Evolutionary conservation across 805 yeast genomes (phyloP).

Genomic region (Pichia ethanolica): DNA sequence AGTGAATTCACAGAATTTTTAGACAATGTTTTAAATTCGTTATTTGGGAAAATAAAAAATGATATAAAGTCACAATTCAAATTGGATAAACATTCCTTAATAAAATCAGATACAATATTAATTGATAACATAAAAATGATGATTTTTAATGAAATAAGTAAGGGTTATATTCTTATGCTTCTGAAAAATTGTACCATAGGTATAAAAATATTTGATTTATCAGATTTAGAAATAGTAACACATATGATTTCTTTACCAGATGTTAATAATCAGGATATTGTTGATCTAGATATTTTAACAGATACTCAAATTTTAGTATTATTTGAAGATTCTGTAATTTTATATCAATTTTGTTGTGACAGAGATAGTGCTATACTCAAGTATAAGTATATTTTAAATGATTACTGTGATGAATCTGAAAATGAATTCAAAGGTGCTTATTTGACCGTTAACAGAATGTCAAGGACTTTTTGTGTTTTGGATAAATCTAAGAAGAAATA

Average conservation of each 20-base stretch:
- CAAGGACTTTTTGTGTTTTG: constrained; percentile 32
- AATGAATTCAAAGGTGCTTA: constrained; percentile 24
- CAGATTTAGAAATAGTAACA: not conserved
- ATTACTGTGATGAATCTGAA: not conserved
- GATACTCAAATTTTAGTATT: not conserved
- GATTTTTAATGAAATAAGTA: not conserved
- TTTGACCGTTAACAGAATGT: constrained; percentile 27
- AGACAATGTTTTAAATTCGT: constrained; percentile 9
- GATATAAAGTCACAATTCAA: constrained; percentile 15
- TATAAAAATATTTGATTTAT: not conserved
- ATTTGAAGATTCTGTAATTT: not conserved
- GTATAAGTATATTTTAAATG: not conserved
- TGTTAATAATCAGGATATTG: not conserved
- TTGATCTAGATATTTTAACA: not conserved
- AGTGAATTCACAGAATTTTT: constrained; percentile 9
- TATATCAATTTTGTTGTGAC: not conserved
- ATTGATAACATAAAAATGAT: not conserved
- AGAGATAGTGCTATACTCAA: not conserved
- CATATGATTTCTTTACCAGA: not conserved
- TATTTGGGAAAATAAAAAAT: constrained; percentile 15
- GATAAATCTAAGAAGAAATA: constrained; percentile 35
- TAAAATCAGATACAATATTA: not conserved
- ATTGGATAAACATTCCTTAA: not conserved
- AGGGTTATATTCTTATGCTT: not conserved
- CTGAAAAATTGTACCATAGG: not conserved